Evolutionary conservation across 305 asterid species (phyloP), one percentile per base, ranked within the genome.

Genomic region (Euphrasia arctica): DNA sequence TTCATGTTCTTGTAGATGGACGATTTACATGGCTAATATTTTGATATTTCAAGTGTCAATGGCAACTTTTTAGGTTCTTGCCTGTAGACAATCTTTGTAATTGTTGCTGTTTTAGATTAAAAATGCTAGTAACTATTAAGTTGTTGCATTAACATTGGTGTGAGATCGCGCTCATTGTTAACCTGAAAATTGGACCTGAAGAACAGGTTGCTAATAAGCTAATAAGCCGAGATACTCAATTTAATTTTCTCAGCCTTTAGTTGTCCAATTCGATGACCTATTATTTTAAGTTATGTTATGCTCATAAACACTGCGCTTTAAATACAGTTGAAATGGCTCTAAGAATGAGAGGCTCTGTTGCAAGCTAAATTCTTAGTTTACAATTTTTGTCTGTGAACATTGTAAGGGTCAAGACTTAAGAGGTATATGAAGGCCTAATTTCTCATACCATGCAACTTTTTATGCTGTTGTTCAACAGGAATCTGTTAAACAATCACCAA

Each of bases 391-490:
- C 25, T 42, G 64, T 27, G 64, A 70, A 63, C 61, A 56, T 14
- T 28, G 52, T 27, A 59, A 63, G 70, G 59, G 13, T 54, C 62
- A 15, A 15, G 58, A 25, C 7, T 9, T 66, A 15, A 15, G 58
- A 25, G 60, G 57, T 62, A 36, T 60, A 34, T 52, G 48, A 54
- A 43, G 70, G 32, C 31, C 61, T 54, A 67, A 51, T 60, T 67
- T 61, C 62, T 70, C 60, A 25, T 67, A 60, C 58, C 65, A 43
- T 69, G 71, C 64, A 54, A n/a, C 59, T 65, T 22, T 64, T 57
- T 45, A 41, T 52, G 47, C 49, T 65, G 62, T 65, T 52, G 58
- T 62, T 47, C 67, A 57, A 42, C 32, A 48, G 18, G 43, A 58
- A 71, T 60, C 57, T 32, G 12, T 65, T 63, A 22, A 47, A 25